phyloP scores from a whole-genome alignment of 257 asterid genomes.

The Voacanga thouarsii region DNA sequence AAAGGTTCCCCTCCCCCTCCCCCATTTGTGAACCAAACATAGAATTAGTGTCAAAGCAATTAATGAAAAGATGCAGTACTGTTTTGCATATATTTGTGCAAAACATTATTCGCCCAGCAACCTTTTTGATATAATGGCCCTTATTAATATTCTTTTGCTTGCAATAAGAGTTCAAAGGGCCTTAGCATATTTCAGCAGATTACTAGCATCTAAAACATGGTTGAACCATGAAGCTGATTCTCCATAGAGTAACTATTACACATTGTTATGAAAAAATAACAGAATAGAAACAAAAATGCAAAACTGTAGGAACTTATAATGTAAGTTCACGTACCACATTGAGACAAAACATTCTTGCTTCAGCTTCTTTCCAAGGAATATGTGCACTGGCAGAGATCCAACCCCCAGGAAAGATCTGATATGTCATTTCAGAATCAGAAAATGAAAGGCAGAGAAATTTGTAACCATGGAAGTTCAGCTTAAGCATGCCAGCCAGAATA shows the following conservation, averaged over 20 bases:
- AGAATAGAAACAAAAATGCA: neutral
- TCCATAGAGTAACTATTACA: no score
- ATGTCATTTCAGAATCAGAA: neutral
- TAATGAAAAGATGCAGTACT: neutral
- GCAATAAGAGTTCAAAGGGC: neutral
- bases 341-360: conserved; percentile 69
- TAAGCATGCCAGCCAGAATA: neutral
- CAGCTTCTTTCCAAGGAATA: conserved; percentile 80
- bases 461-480: conserved; percentile 3
- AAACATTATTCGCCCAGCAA: neutral
- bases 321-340: conserved; percentile 59
- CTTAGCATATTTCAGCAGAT: no score
- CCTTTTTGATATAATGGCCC: neutral
- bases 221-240: no score
- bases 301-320: neutral
- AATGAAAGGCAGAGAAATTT: neutral
- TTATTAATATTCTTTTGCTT: neutral
- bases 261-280: neutral
- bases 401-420: conserved; percentile 62
- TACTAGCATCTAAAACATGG: neutral
- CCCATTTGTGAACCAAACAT: no score
- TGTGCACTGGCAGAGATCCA: conserved; percentile 49
- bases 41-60: no score
- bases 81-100: neutral
- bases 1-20: no score